Percentiles rank a stretch among this genome's conserved stretches.
Conservation (phyloP, 139 green algal genomes). For the Asterochloris sp. region DNA sequence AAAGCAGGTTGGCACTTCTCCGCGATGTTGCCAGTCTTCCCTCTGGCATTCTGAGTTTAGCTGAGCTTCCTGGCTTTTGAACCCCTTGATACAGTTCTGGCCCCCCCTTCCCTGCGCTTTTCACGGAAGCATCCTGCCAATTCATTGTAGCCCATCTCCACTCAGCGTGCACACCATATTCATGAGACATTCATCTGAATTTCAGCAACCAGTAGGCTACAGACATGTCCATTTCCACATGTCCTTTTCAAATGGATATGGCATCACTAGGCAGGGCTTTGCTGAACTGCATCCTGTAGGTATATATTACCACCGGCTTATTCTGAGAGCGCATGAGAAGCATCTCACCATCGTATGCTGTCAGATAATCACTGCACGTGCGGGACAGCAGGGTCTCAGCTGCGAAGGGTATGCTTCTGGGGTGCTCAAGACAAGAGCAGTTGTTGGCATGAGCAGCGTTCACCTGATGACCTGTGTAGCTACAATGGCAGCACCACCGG, state of each 20-base stretch:
- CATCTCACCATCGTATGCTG: constrained; percentile 55
- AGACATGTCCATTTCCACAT: too few species aligned
- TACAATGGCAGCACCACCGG: constrained; percentile 57
- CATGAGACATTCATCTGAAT: not conserved
- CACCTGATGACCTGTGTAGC: constrained; percentile 60
- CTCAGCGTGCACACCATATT: not conserved
- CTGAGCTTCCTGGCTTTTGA: constrained; percentile 92
- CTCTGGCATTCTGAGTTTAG: constrained; percentile 82
- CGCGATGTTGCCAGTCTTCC: constrained; percentile 73
- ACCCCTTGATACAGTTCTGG: not conserved
- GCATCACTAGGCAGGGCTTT: not conserved
- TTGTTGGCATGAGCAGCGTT: not conserved
- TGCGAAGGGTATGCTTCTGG: not conserved
- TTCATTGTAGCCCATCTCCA: too few species aligned
- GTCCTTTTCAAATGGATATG: too few species aligned
- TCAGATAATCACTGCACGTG: constrained; percentile 62
- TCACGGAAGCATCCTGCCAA: too few species aligned
- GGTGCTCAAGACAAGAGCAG: too few species aligned
- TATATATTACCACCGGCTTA: constrained; percentile 70
- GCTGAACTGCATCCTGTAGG: constrained; percentile 70
- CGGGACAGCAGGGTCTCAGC: not conserved
- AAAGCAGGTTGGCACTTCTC: constrained; percentile 87
- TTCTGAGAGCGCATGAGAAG: constrained; percentile 38
- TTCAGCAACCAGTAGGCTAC: too few species aligned
- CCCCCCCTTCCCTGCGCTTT: too few species aligned